Evolutionary conservation across 805 yeast species (phyloP), one percentile per base, ranked within the genome.

Genomic region (Cyberlindnera japonica): DNA sequence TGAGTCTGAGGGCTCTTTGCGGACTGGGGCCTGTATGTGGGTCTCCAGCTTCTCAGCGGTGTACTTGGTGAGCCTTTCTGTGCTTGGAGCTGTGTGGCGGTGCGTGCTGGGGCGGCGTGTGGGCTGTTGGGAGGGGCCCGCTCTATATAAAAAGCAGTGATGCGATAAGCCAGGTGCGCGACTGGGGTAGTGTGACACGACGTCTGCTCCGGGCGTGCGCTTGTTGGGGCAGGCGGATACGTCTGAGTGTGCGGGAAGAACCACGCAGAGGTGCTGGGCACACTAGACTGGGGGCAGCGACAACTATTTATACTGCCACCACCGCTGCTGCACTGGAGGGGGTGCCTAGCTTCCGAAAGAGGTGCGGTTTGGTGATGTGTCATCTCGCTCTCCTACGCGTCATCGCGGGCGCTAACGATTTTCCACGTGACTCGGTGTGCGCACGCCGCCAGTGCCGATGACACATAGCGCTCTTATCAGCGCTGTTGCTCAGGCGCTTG

Each of bases 121-220:
- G 28, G 6, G 28, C 28, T 6, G 28, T 25, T 12, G 25, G 12
- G 25, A 9, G 11, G 11, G 25, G 25, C 25, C 25, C 25, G 25
- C 25, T 22, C 11, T 22, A 9, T 8, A 22, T 9, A 22, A 22
- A n/a, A n/a, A n/a, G n/a, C 25, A 12, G 11, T 12, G 12, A 9
- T 12, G 25, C 12, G 25, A 22, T 8, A 22, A 9, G n/a, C n/a
- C n/a, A 24, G 24, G 33, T 24, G 16, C 22, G 33, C 33, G 21
- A 11, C 20, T 31, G 33, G 33, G 33, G 33, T 31, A 31, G 33
- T 31, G 30, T 27, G 30, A 27, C 30, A 15, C 30, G 8, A n/a
- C n/a, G n/a, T n/a, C n/a, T n/a, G n/a, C n/a, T n/a, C n/a, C n/a
- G n/a, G n/a, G n/a, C n/a, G n/a, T n/a, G n/a, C n/a, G n/a, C n/a